Evolutionary conservation across 2,329 filamentous ascomycete species (phyloP).

Genomic region (Pyricularia sp.): DNA sequence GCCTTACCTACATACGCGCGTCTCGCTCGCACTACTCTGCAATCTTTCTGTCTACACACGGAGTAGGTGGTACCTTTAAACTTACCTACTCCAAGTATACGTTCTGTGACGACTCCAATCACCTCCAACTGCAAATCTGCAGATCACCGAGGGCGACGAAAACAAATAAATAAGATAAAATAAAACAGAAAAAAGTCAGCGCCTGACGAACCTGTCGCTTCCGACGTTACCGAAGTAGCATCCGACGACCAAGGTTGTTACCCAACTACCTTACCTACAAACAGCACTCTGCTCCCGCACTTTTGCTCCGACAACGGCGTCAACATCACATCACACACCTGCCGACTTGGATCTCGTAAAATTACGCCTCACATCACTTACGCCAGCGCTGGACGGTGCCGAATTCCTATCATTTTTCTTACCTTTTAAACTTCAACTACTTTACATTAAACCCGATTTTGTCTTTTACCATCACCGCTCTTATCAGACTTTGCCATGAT

Average conservation of each 20-base stretch:
- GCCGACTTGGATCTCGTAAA: neutral
- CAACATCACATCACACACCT: neutral
- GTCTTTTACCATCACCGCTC: neutral
- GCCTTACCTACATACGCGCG: neutral
- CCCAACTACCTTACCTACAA: too few relatives aligned
- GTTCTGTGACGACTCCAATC: neutral
- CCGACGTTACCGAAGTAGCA: neutral
- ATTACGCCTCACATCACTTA: neutral
- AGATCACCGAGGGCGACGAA: neutral
- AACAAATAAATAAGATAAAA: neutral
- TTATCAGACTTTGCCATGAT: neutral
- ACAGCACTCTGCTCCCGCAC: neutral
- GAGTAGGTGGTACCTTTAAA: too few relatives aligned
- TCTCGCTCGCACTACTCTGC: neutral
- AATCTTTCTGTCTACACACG: neutral
- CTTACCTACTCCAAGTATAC: neutral
- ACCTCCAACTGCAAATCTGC: neutral
- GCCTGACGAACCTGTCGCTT: neutral
- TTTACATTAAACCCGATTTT: neutral
- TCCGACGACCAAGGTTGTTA: neutral
- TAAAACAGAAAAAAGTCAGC: neutral
- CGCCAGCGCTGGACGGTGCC: neutral
- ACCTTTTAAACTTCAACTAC: neutral
- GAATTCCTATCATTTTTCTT: neutral
- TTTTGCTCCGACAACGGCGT: neutral